Conservation (phyloP, 495 filamentous ascomycete species). For the Trichodelitschia bisporula region DNA sequence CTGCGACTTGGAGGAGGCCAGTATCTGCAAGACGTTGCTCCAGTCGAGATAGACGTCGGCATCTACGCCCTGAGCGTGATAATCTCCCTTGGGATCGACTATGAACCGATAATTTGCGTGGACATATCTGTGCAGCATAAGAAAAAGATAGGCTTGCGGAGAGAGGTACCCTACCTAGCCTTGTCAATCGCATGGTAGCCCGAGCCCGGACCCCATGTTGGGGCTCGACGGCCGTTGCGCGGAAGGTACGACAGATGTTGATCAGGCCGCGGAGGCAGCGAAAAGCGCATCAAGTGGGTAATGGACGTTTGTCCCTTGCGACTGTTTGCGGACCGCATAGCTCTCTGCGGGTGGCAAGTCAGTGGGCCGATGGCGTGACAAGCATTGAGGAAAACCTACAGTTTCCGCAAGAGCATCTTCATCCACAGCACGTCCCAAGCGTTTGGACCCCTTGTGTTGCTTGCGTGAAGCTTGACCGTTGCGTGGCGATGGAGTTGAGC, state of each 20-base stretch:
- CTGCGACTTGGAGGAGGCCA: slow-evolving; percentile 78
- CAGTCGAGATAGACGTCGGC: slow-evolving; percentile 82
- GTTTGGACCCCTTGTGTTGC: slow-evolving; percentile 41
- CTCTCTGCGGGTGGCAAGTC: slow-evolving; percentile 25
- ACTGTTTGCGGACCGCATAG: slow-evolving; percentile 61
- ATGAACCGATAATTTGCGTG: slow-evolving; percentile 97
- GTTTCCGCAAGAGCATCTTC: slow-evolving; percentile 73
- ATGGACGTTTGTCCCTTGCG: slow-evolving; percentile 89
- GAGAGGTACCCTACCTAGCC: slow-evolving; percentile 29
- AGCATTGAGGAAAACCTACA: slow-evolving; percentile 19
- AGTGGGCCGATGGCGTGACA: slow-evolving; percentile 1
- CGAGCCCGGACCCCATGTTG: slow-evolving; percentile 69
- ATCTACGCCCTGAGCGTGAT: slow-evolving; percentile 56
- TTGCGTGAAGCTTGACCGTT: slow-evolving; percentile 54
- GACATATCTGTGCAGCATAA: slow-evolving; percentile 37
- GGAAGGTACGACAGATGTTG: slow-evolving; percentile 25
- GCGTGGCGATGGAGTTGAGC: slow-evolving; percentile 22
- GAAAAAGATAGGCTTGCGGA: not conserved
- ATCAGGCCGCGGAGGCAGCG: slow-evolving; percentile 50
- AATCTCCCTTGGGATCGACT: slow-evolving; percentile 59
- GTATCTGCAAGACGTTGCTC: slow-evolving; percentile 69
- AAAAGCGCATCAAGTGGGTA: slow-evolving; percentile 86
- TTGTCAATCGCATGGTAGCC: slow-evolving; percentile 86
- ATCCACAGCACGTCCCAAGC: slow-evolving; percentile 27
- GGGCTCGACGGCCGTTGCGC: slow-evolving; percentile 33